Evolutionary conservation across 352 stramenopile species (phyloP), one percentile per base, ranked within the genome.

Genomic region (Blastocystis sp.): DNA sequence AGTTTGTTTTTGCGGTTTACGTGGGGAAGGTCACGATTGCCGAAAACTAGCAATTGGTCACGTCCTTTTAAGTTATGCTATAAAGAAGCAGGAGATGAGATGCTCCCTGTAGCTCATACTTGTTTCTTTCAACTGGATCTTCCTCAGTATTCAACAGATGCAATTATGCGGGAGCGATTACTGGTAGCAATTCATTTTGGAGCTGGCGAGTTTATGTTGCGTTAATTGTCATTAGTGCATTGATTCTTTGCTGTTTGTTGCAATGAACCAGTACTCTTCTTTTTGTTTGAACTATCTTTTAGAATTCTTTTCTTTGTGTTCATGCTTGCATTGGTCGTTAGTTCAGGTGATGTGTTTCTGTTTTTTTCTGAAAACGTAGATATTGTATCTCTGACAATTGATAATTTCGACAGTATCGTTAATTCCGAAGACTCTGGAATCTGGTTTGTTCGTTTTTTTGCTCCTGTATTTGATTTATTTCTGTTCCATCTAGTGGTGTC

Each of bases 71-170:
- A 97, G 77, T 84, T 97, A n/a, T 96, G 92, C 33, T 95, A 95
- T 73, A 95, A 95, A 89, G 92, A 93, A 58, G 94, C 93, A 0
- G 93, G 94, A 24, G 94, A 96, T 89, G 92, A 91, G 64, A 94
- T 93, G 53, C 90, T 97, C 24, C 95, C 94, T 0, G 94, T 98
- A 6, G 95, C 94, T 48, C 95, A 98, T 91, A 98, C 95, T 57
- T 98, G 95, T 90, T 98, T 98, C 92, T 98, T 98, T 91, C 96
- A 94, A 27, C 92, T 98, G 69, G 95, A 98, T 90, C 90, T 98
- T 35, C 95, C 95, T 48, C 94, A 94, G 17, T 98, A 98, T 91
- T 95, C 92, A 42, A 97, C 94, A 1, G 92, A 94, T 54, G 93
- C 96, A 33, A 93, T 93, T 59, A 97, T 97, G 94, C 92, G 91